Conservation (phyloP, 2,329 filamentous ascomycete species). For the Capronia epimyces region DNA sequence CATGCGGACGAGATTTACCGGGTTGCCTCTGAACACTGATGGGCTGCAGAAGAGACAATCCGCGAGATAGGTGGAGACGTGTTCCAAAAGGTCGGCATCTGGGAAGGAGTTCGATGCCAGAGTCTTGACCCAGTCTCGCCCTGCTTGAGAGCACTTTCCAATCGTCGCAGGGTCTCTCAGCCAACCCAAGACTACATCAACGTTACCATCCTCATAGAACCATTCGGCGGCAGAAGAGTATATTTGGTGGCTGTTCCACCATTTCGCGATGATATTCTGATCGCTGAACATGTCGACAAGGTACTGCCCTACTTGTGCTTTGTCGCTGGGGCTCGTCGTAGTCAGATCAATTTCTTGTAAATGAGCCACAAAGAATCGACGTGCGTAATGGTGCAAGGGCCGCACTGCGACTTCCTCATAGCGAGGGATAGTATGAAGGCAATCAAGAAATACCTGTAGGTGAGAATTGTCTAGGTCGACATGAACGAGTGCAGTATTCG, state of each 20-base stretch:
- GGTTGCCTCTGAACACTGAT: not conserved
- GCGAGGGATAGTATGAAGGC: not conserved
- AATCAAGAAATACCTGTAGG: not conserved
- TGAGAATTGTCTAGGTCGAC: not conserved
- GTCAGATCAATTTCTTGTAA: conserved; percentile 1
- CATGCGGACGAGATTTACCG: not conserved
- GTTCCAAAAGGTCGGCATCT: conserved; percentile 1
- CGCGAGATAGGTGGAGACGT: not conserved
- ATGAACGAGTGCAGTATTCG: not conserved
- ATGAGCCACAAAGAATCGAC: conserved; percentile 1
- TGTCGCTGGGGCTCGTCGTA: not conserved
- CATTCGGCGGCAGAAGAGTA: not conserved
- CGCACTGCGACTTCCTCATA: not conserved
- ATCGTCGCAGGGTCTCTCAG: not conserved
- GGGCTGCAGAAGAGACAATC: not conserved
- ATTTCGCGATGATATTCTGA: not conserved
- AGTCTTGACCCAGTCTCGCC: not conserved
- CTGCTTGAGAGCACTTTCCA: not conserved
- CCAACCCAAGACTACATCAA: not conserved
- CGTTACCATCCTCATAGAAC: not conserved
- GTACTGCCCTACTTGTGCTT: conserved; percentile 1
- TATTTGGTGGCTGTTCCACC: not conserved
- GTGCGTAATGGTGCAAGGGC: not conserved
- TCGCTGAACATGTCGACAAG: conserved; percentile 2
- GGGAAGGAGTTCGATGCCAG: conserved; percentile 1